Evolutionary conservation across 306 rosid species (phyloP), one percentile per base, ranked within the genome.

Genomic region (Gastrolobium bilobum): DNA sequence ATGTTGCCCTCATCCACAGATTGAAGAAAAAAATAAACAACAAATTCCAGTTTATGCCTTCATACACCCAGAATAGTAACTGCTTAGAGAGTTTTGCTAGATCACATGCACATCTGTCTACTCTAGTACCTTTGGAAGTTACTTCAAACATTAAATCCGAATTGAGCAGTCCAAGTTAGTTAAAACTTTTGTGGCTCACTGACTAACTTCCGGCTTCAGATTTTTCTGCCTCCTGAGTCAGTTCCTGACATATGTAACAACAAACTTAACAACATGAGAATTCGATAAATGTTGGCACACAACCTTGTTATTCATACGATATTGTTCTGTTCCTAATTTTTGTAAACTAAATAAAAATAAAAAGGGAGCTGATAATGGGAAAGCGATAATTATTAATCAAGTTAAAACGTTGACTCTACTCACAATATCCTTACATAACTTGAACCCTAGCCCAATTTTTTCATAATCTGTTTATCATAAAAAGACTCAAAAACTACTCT

Each of bases 121-220:
- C 68, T 80, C 39, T 66, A 34, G 69, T 35, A 34, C 10, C 20
- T 84, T 75, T 77, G 81, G 65, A 70, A 78, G 85, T 71, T 77
- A 43, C 79, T 76, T 76, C 60, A 74, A 73, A 74, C 82, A 68
- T 58, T 31, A 56, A 68, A 65, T 46, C 54, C 47, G 15, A 64
- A 74, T 48, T n/a, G 78, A 80, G 71, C 78, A 10, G 80, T 64
- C 68, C 60, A 64, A 77, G 46, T 42, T 75, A 57, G 71, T 62
- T 40, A 53, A 51, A 82, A 57, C 38, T 66, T 53, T 80, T 43
- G 58, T 31, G 75, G 52, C 79, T 82, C 71, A 77, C 81, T 70
- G 77, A 66, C 79, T 79, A 71, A 59, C 81, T 80, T 63, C 73
- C 53, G 73, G 47, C 73, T 87, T 81, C 78, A 47, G 63, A 78